phyloP scores from a whole-genome alignment of 805 yeast genomes.

The Ogataea pini region DNA sequence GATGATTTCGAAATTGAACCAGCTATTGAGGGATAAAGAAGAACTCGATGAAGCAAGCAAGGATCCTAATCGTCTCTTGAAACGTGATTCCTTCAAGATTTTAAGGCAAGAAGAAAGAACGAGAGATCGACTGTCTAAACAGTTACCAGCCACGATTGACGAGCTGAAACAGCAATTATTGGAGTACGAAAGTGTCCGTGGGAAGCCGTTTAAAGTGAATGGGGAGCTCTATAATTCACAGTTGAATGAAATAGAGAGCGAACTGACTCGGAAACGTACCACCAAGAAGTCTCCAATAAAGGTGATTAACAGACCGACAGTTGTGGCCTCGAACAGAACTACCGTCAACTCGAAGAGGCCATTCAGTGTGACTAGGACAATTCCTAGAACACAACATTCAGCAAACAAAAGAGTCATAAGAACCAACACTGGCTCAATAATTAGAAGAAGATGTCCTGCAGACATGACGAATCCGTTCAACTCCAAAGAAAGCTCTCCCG shows the following conservation, averaged over 20 bases:
- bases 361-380: slow-evolving; percentile 4
- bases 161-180: slow-evolving; percentile 49
- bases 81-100: slow-evolving; percentile 76
- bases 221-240: slow-evolving; percentile 48
- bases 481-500: slow-evolving; percentile 26
- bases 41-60: slow-evolving; percentile 68
- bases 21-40: slow-evolving; percentile 57
- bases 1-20: slow-evolving; percentile 55
- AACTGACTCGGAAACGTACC: slow-evolving; percentile 17
- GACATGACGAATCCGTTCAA: slow-evolving; percentile 31
- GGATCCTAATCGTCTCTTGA: slow-evolving; percentile 76
- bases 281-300: slow-evolving; percentile 20
- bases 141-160: slow-evolving; percentile 62
- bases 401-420: neutral
- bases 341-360: slow-evolving; percentile 8
- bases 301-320: neutral
- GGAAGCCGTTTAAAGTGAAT: slow-evolving; percentile 42
- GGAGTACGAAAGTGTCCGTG: slow-evolving; percentile 47
- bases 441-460: slow-evolving; percentile 18
- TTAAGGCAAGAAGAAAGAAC: slow-evolving; percentile 77
- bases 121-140: slow-evolving; percentile 65
- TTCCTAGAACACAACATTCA: neutral
- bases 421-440: slow-evolving; percentile 23
- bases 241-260: slow-evolving; percentile 25
- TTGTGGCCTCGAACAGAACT: neutral